A percentile compares a stretch with the other conserved stretches of the same genome.
Conservation (phyloP, 2,329 filamentous ascomycete species). For the Pseudogymnoascus sp. region DNA sequence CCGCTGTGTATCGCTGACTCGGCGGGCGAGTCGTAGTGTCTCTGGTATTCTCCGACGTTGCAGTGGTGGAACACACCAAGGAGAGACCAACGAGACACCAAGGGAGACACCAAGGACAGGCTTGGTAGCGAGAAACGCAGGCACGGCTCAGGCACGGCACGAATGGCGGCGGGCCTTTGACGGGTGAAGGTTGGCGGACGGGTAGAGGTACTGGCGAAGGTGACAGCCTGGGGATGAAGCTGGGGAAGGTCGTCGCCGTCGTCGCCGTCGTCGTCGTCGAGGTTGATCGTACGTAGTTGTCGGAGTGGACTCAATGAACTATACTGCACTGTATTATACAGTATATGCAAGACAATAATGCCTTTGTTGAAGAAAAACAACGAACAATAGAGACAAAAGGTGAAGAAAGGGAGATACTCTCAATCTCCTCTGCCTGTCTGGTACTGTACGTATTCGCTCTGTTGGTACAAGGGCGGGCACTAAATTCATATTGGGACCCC, state of each 20-base stretch:
- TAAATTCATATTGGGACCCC: slow-evolving; percentile 3
- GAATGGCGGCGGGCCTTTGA: neutral
- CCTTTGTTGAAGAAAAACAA: neutral
- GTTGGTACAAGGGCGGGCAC: neutral
- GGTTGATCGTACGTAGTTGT: neutral
- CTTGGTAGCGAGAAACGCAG: neutral
- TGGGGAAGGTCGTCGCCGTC: neutral
- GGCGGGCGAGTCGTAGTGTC: neutral
- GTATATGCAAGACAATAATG: neutral
- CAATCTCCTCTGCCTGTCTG: neutral
- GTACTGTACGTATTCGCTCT: too few species aligned
- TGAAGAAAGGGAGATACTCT: too few species aligned
- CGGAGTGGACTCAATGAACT: neutral
- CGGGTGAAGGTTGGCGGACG: neutral
- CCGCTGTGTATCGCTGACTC: neutral
- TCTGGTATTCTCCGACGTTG: neutral
- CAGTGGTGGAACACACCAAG: slow-evolving; percentile 1
- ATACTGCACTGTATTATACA: neutral
- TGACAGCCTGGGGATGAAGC: neutral
- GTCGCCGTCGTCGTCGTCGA: neutral
- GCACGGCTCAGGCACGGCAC: slow-evolving; percentile 5
- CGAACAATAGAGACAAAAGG: too few species aligned
- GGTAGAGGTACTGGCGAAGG: neutral
- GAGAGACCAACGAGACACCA: neutral
- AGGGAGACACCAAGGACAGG: neutral